Percentiles rank a stretch among this genome's conserved stretches.
phyloP scores from a whole-genome alignment of 305 asterid species.

The Euphrasia arctica region DNA sequence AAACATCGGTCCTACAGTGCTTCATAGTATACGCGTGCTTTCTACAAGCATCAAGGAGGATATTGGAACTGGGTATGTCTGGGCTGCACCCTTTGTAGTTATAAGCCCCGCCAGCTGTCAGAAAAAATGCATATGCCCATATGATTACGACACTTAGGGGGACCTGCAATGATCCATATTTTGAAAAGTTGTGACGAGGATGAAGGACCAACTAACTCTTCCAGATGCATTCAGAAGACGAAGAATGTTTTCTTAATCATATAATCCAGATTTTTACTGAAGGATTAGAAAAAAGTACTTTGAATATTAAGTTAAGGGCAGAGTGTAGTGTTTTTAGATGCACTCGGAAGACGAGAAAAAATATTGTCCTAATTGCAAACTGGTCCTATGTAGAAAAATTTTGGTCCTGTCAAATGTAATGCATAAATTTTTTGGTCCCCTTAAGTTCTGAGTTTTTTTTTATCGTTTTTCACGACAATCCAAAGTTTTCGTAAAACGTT shows the following conservation, averaged over 20 bases:
- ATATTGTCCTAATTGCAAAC: too few species aligned
- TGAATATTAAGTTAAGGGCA: too few species aligned
- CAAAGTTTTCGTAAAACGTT: too few species aligned
- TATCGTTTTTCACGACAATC: too few species aligned
- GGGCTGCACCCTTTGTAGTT: constrained; percentile 86
- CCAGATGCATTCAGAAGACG: not conserved
- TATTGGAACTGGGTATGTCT: constrained; percentile 82
- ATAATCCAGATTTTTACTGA: not conserved
- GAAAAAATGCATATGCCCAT: constrained; percentile 93
- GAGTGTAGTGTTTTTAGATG: too few species aligned
- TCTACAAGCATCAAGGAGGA: constrained; percentile 74
- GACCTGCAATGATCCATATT: constrained; percentile 52
- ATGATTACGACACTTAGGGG: constrained; percentile 79
- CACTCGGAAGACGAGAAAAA: too few species aligned
- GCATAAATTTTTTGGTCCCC: too few species aligned
- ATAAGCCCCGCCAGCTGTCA: constrained; percentile 97
- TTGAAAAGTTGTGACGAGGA: constrained; percentile 24
- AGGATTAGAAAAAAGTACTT: not conserved
- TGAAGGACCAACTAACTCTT: not conserved
- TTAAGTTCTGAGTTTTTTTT: too few species aligned
- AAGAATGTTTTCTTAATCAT: not conserved
- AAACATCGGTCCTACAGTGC: constrained; percentile 95
- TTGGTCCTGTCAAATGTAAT: too few species aligned
- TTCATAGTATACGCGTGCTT: constrained; percentile 94
- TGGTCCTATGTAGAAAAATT: too few species aligned